A percentile compares a stretch with the other conserved stretches of the same genome.
Conservation (phyloP, 805 yeast species). For the Zygoascus flipseniorum region DNA sequence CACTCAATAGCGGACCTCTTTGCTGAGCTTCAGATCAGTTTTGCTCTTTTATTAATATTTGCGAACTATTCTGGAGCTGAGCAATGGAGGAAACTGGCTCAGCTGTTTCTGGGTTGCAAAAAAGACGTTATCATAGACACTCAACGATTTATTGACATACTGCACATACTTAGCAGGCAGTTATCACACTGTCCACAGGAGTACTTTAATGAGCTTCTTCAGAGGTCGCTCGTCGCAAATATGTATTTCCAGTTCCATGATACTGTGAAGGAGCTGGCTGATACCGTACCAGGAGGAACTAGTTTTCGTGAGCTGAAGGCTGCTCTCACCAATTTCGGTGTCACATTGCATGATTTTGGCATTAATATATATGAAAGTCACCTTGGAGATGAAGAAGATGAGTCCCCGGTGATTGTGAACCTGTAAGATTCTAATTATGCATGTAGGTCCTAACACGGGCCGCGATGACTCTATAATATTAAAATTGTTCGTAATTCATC, state of each 20-base stretch:
- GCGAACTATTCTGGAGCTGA: slow-evolving; percentile 56
- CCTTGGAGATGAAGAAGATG: slow-evolving; percentile 10
- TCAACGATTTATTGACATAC: slow-evolving; percentile 26
- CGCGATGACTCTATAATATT: too few species aligned
- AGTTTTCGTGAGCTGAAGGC: not conserved
- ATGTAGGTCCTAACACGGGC: too few species aligned
- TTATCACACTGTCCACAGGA: slow-evolving; percentile 36
- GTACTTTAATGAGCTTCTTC: slow-evolving; percentile 32
- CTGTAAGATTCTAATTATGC: not conserved
- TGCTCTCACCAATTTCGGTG: not conserved
- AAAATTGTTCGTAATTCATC: too few species aligned
- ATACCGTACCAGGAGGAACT: not conserved
- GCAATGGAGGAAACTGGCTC: slow-evolving; percentile 53
- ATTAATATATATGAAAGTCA: slow-evolving; percentile 6
- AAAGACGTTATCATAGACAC: slow-evolving; percentile 23
- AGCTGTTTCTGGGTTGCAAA: slow-evolving; percentile 34
- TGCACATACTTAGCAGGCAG: slow-evolving; percentile 31
- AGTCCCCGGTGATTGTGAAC: not conserved
- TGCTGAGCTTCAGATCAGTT: slow-evolving; percentile 50
- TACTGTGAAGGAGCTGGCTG: not conserved
- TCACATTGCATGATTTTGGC: slow-evolving; percentile 1
- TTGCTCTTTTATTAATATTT: slow-evolving; percentile 39
- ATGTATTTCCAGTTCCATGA: slow-evolving; percentile 9
- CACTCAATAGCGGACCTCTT: slow-evolving; percentile 28
- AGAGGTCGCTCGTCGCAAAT: slow-evolving; percentile 18